Conservation (phyloP, 2,329 filamentous ascomycete species). For the Fusarium sp. region DNA sequence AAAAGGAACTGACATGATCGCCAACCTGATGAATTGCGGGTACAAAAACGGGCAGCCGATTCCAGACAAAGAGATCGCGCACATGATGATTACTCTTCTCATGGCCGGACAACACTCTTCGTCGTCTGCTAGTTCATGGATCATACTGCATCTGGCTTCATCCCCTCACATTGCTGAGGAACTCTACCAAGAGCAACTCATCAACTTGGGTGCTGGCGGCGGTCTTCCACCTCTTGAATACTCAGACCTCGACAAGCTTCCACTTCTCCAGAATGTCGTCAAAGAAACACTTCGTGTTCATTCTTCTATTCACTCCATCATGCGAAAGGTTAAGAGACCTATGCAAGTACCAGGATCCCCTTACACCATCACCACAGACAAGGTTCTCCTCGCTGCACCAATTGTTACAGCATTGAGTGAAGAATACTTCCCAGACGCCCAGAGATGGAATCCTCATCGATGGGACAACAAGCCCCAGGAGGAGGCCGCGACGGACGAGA, state of each 20-base stretch:
- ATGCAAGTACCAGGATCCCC: slow-evolving; percentile 67
- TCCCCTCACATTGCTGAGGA: slow-evolving; percentile 76
- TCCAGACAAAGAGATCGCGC: slow-evolving; percentile 80
- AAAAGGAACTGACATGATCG: slow-evolving; percentile 75
- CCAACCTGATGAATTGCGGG: slow-evolving; percentile 78
- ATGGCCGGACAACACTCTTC: slow-evolving; percentile 89
- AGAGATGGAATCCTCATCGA: slow-evolving; percentile 47
- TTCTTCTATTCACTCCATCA: slow-evolving; percentile 77
- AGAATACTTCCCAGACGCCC: slow-evolving; percentile 64
- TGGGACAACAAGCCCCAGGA: slow-evolving; percentile 38
- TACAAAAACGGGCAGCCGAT: slow-evolving; percentile 79
- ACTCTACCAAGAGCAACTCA: slow-evolving; percentile 73
- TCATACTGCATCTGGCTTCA: slow-evolving; percentile 77
- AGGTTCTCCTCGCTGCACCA: slow-evolving; percentile 56
- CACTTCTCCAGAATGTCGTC: slow-evolving; percentile 71
- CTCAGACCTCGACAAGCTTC: slow-evolving; percentile 67
- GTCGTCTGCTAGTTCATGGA: slow-evolving; percentile 81
- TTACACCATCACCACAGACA: slow-evolving; percentile 66
- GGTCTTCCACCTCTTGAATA: slow-evolving; percentile 67
- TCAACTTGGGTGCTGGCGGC: slow-evolving; percentile 58
- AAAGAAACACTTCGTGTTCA: slow-evolving; percentile 79
- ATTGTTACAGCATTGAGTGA: slow-evolving; percentile 58
- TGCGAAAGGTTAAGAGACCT: slow-evolving; percentile 77
- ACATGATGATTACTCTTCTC: slow-evolving; percentile 87
- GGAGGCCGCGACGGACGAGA: slow-evolving; percentile 29